Percentiles rank a stretch among this genome's conserved stretches.
Evolutionary conservation across 345 rosid species (phyloP).

Genomic region (Aquilaria sinensis): DNA sequence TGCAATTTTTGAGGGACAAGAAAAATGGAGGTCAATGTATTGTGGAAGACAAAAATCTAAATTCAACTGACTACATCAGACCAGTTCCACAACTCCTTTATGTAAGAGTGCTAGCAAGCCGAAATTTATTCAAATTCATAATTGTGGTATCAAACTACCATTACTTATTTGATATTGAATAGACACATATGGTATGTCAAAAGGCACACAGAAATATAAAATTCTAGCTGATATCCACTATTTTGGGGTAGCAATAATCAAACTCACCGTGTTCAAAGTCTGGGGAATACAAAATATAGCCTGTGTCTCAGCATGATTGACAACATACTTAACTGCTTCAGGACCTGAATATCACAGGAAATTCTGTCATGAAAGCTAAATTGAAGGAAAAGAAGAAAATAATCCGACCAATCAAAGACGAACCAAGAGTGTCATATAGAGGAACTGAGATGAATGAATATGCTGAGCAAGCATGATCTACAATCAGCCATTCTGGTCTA

Average conservation of each 20-base stretch:
- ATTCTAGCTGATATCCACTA: too few relatives aligned
- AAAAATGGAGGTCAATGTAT: not conserved
- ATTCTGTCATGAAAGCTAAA: slow-evolving; percentile 12
- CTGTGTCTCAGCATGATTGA: slow-evolving; percentile 67
- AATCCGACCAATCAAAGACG: slow-evolving; percentile 11
- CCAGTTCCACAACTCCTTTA: too few relatives aligned
- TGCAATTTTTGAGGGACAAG: slow-evolving; percentile 26
- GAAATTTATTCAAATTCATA: too few relatives aligned
- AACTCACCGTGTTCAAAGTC: slow-evolving; percentile 68
- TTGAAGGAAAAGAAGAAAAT: not conserved
- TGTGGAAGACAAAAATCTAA: too few relatives aligned
- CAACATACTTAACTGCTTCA: slow-evolving; percentile 73
- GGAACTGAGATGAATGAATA: slow-evolving; percentile 90
- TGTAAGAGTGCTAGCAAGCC: not conserved
- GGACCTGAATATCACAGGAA: slow-evolving; percentile 50
- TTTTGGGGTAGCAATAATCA: slow-evolving; percentile 12
- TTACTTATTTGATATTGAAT: too few relatives aligned
- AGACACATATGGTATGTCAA: too few relatives aligned
- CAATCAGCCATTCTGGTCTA: slow-evolving; percentile 89
- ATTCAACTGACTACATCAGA: too few relatives aligned
- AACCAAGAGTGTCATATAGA: slow-evolving; percentile 92
- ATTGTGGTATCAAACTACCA: too few relatives aligned
- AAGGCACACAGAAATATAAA: too few relatives aligned
- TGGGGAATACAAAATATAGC: slow-evolving; percentile 81
- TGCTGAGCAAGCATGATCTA: slow-evolving; percentile 94